phyloP scores from a whole-genome alignment of 441 rosid species.

The Bocquillonia castaneifolia region DNA sequence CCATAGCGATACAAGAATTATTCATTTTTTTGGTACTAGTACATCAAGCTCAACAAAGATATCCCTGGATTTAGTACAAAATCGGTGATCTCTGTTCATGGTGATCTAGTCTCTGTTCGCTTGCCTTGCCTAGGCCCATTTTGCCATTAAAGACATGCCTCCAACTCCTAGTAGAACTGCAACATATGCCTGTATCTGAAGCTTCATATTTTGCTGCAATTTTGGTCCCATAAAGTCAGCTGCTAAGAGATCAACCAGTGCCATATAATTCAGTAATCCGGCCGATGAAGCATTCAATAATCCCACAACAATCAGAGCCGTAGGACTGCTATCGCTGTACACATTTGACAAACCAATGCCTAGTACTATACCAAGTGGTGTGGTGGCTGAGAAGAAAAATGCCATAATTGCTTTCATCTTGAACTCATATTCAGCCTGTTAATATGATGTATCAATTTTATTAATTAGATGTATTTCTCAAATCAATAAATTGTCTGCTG shows the following conservation, averaged over 20 bases:
- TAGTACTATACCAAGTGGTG: constrained; percentile 31
- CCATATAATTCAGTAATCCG: constrained; percentile 45
- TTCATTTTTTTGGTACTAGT: no score
- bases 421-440: constrained; percentile 34
- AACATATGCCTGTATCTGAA: constrained; percentile 31
- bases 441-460: background rate
- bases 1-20: no score
- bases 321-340: constrained; percentile 26
- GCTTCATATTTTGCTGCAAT: constrained; percentile 36
- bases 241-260: constrained; percentile 42
- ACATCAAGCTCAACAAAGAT: no score
- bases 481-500: background rate
- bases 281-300: constrained; percentile 40
- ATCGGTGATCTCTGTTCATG: no score
- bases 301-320: constrained; percentile 39
- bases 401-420: constrained; percentile 27
- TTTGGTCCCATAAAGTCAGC: constrained; percentile 48
- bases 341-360: constrained; percentile 32
- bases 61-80: background rate
- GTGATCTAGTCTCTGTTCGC: no score
- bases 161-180: constrained; percentile 44
- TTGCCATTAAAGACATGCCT: constrained; percentile 47
- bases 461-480: background rate
- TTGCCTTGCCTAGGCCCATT: constrained; percentile 38
- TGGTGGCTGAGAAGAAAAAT: constrained; percentile 35